Percentiles rank a stretch among this genome's conserved stretches.
Conservation (phyloP, 225 moss, liverwort and hornwort genomes). For the Takakia lepidozioides region DNA sequence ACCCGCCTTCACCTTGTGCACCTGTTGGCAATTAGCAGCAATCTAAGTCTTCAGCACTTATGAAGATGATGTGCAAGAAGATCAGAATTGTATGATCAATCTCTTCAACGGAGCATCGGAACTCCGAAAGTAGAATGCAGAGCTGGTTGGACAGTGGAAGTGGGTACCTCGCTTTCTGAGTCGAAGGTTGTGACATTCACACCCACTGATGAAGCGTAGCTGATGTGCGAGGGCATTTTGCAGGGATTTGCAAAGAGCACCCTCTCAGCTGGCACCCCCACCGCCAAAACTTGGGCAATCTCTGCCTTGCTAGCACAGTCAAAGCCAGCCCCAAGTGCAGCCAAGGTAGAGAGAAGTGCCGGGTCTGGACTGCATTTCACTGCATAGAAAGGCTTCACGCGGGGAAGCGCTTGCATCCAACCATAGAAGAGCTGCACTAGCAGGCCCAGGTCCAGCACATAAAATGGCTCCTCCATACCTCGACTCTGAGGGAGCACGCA, state of each 20-base stretch:
- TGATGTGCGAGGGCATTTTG: constrained; percentile 24
- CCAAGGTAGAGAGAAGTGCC: constrained; percentile 17
- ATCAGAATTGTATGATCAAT: neutral
- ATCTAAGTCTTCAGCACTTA: too few species aligned
- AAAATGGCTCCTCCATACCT: constrained; percentile 21
- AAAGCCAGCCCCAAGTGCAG: constrained; percentile 25
- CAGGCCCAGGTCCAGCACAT: constrained; percentile 23
- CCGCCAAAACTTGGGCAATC: constrained; percentile 10
- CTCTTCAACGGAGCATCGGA: too few species aligned
- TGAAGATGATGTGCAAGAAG: neutral
- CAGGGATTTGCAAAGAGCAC: constrained; percentile 30
- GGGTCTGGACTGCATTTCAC: constrained; percentile 33
- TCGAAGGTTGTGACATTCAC: constrained; percentile 28
- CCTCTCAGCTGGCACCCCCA: constrained; percentile 17
- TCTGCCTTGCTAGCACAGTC: constrained; percentile 36
- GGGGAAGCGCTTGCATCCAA: constrained; percentile 20
- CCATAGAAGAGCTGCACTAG: constrained; percentile 18
- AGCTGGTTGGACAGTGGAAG: too few species aligned
- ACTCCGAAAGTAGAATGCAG: too few species aligned
- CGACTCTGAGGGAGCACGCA: too few species aligned
- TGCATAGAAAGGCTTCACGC: constrained; percentile 34
- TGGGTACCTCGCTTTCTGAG: constrained; percentile 14
- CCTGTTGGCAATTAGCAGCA: constrained; percentile 15
- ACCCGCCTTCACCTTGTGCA: constrained; percentile 20
- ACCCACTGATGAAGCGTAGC: constrained; percentile 19